Evolutionary conservation across 2,329 filamentous ascomycete genomes (phyloP).

Genomic region (Phaeophleospora eucalypticola): DNA sequence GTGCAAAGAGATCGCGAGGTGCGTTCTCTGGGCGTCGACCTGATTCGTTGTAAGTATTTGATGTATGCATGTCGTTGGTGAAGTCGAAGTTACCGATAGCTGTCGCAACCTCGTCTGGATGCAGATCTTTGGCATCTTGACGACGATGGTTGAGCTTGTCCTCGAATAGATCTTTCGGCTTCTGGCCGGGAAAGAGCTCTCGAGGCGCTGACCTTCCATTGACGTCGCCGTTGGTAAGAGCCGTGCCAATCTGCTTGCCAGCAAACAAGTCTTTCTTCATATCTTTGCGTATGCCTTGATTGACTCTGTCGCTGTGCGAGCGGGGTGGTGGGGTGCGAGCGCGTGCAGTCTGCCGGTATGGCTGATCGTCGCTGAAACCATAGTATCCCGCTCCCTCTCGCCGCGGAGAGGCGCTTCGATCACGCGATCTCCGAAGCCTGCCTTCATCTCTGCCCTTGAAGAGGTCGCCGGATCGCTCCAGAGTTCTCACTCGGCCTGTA

Average conservation of each 20-base stretch:
- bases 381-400: conserved; percentile 47
- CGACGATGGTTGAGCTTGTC: conserved; percentile 42
- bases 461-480: conserved; percentile 28
- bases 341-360: conserved; percentile 41
- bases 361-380: conserved; percentile 48
- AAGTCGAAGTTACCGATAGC: conserved; percentile 26
- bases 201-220: conserved; percentile 8
- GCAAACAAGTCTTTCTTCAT: conserved; percentile 41
- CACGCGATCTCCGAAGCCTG: conserved; percentile 50
- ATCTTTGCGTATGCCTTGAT: conserved; percentile 22
- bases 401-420: conserved; percentile 57
- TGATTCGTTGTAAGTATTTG: conserved; percentile 18
- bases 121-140: conserved; percentile 39
- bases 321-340: conserved; percentile 40
- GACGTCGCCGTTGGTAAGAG: conserved; percentile 11
- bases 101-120: conserved; percentile 21
- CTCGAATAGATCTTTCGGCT: conserved; percentile 35
- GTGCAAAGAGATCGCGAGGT: conserved; percentile 19
- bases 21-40: conserved; percentile 12
- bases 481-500: conserved; percentile 8
- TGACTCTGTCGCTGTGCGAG: conserved; percentile 17
- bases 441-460: conserved; percentile 35
- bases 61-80: conserved; percentile 16
- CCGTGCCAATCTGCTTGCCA: conserved; percentile 19
- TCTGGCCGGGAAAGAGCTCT: conserved; percentile 28